Evolutionary conservation across 345 rosid species (phyloP), one percentile per base, ranked within the genome.

Genomic region (Camelina hispida): DNA sequence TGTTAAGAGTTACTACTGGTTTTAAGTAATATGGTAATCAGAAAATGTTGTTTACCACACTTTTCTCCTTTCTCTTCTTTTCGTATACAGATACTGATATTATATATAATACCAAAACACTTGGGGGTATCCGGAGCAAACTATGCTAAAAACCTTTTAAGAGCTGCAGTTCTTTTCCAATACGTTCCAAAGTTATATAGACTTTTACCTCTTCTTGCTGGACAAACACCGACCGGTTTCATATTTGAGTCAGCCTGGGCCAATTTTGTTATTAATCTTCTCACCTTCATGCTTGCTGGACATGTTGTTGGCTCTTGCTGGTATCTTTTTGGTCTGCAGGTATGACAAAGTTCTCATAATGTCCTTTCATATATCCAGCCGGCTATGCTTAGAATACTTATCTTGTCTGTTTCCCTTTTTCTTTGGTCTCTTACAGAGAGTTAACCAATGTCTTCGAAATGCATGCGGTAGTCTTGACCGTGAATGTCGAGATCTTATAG

Each of bases 311-410:
- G 98, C 32, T 86, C 96, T 10, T 74, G 84, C 80, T 91, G 97
- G 98, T 94, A 94, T 77, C 91, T 94, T 77, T 72, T 91, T 16
- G 96, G 96, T 30, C 80, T 94, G 38, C 96, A 88, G 96, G 98
- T 88, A 67, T 34, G 80, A 42, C 14, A 28, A 23, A 47, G 8
- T 16, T 28, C 20, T 47, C 52, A n/a, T n/a, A n/a, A n/a, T n/a
- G 20, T 46, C 50, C 50, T 46, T 46, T 46, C 17, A 42, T 42
- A 38, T 38, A 8, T 9, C 40, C 3, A 2, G 11, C 11, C 11
- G 15, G 46, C 5, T 12, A 42, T 42, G 46, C 46, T 32, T 32
- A 32, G 4, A 32, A 32, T 32, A 32, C 35, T 32, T 32, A n/a
- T 22, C 25, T 61, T 67, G 9, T 30, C 10, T 57, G 12, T 32